These are phyloP conservation scores for Tolypocladium tropicale DNA, from an alignment of 2,329 filamentous ascomycete genomes.

Conservation along the genomic window DNA sequence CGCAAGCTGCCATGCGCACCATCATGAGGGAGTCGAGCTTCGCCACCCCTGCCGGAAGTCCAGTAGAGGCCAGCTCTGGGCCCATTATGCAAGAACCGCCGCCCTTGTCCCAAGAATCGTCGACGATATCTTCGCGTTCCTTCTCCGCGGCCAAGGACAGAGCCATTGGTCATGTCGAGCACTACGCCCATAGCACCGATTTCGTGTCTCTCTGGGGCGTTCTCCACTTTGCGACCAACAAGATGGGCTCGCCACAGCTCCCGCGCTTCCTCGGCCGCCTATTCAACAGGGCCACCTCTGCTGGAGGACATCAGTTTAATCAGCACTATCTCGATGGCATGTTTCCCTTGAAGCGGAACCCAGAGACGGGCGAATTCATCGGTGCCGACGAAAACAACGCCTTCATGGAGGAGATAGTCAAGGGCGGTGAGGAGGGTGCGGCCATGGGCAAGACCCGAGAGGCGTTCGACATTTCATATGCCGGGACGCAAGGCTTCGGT, in stretches of 20 bases:
- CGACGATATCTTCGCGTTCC: slow-evolving; percentile 23
- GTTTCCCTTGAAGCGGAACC: slow-evolving; percentile 41
- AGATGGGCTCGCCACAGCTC: slow-evolving; percentile 29
- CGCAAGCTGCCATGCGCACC: slow-evolving; percentile 21
- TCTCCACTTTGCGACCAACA: slow-evolving; percentile 51
- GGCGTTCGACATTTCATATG: slow-evolving; percentile 36
- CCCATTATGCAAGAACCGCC: slow-evolving; percentile 6
- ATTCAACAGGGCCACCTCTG: slow-evolving; percentile 41
- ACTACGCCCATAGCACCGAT: slow-evolving; percentile 66
- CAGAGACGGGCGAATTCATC: slow-evolving; percentile 27
- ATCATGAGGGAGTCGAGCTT: slow-evolving; percentile 25
- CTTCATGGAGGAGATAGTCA: slow-evolving; percentile 51
- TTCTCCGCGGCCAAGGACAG: slow-evolving; percentile 29
- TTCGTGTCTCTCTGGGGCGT: slow-evolving; percentile 69
- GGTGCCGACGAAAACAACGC: slow-evolving; percentile 38
- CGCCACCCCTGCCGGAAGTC: slow-evolving; percentile 10
- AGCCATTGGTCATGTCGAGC: slow-evolving; percentile 63
- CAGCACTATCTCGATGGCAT: slow-evolving; percentile 54
- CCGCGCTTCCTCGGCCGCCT: slow-evolving; percentile 52
- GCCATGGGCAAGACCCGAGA: slow-evolving; percentile 34
- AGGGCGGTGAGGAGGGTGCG: slow-evolving; percentile 31
- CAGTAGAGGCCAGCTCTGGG: slow-evolving; percentile 10
- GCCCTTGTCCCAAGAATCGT: slow-evolving; percentile 11
- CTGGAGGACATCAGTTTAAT: slow-evolving; percentile 47
- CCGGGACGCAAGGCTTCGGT: slow-evolving; percentile 28